Percentiles rank a stretch among this genome's conserved stretches.
Evolutionary conservation across 331 rosid genomes (phyloP).

Genomic region (Rosa hybrid): DNA sequence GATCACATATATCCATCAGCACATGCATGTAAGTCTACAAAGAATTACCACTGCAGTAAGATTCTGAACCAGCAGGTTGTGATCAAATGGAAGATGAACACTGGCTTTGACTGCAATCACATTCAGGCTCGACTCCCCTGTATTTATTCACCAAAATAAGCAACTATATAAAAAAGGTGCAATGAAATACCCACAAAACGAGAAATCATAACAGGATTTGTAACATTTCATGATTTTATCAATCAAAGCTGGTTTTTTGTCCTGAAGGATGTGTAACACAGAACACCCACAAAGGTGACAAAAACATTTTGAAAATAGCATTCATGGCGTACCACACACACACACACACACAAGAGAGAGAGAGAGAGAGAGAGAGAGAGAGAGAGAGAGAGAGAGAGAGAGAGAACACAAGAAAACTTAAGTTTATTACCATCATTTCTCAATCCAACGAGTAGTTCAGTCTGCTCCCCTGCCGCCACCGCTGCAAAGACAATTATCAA

Average conservation of each 20-base stretch:
- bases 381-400: background rate
- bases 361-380: background rate
- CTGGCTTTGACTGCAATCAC: slow-evolving; percentile 74
- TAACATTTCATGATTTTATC: background rate
- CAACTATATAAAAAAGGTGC: slow-evolving; percentile 17
- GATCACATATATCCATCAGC: background rate
- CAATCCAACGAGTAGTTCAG: slow-evolving; percentile 78
- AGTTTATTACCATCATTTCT: slow-evolving; percentile 74
- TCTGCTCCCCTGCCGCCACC: slow-evolving; percentile 84
- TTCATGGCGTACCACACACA: background rate
- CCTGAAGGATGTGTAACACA: background rate
- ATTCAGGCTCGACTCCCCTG: slow-evolving; percentile 67
- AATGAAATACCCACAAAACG: slow-evolving; percentile 1
- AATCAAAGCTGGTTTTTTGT: background rate
- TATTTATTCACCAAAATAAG: slow-evolving; percentile 36
- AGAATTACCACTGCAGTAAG: slow-evolving; percentile 72
- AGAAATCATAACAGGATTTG: background rate
- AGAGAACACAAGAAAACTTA: background rate
- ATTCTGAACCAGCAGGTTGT: slow-evolving; percentile 65
- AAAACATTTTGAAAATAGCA: background rate
- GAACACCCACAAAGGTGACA: background rate
- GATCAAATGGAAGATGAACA: slow-evolving; percentile 70
- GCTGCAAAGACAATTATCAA: slow-evolving; percentile 47
- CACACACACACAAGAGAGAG: background rate
- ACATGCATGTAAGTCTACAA: background rate